Evolutionary conservation across 2,329 filamentous ascomycete genomes (phyloP), one percentile per base, ranked within the genome.

Genomic region (Colletotrichum falcatum): DNA sequence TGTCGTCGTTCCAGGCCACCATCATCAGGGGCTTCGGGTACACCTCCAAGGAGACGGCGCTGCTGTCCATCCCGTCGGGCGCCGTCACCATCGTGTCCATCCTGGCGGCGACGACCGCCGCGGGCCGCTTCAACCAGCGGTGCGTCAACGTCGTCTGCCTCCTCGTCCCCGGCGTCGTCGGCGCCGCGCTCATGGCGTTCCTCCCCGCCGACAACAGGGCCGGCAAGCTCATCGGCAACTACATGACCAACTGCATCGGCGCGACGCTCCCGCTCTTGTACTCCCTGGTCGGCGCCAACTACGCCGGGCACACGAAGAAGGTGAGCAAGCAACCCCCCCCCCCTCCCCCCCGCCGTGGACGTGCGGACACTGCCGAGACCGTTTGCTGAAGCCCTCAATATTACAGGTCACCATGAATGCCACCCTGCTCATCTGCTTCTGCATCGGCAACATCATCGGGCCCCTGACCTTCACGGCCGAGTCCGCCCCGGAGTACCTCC

Each of bases 211-310:
- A 33, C 81, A 85, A 42, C 74, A 76, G 72, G 0, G 77, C 80
- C 1, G 82, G 84, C 0, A 80, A 91, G 2, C 82, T 92, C 2
- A 85, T 83, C 0, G 90, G 86, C 0, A 92, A 92, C 77, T 92
- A 92, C 72, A 81, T 92, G 1, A 83, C 92, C 0, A 87, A 89
- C 0, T 92, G 91, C 76, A 81, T 92, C 11, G 92, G 89, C 68
- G 89, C 88, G 1, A 88, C 86, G 1, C 91, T 91, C 73, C 90
- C 90, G 0, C 80, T 93, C 7, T 86, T 92, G 37, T 87, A 92
- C 0, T 86, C 88, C 0, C 92, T 91, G 90, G 89, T 92, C 64
- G 85, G 92, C 7, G 89, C 87, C 9, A 93, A 93, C 77, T 92
- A 89, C 0, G 91, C 84, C 0, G 91, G 91, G 9, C 88, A 86